These are phyloP conservation scores for Aspergillus eucalypticola DNA, from an alignment of 2,329 filamentous ascomycete species.

Conservation along the genomic window DNA sequence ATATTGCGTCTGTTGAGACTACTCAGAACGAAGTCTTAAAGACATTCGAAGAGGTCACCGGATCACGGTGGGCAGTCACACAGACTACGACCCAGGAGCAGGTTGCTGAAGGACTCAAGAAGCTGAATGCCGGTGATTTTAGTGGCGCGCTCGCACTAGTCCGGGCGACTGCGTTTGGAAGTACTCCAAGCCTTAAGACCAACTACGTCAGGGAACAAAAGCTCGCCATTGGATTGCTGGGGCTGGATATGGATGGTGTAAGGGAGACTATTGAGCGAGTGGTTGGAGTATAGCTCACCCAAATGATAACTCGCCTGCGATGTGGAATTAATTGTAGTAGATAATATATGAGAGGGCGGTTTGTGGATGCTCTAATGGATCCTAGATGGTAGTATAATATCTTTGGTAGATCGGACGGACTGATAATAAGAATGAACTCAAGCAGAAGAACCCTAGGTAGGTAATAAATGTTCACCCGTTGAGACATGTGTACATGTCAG, in stretches of 20 bases:
- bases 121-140: slow-evolving; percentile 26
- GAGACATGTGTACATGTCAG: too few relatives aligned
- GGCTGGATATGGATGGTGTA: slow-evolving; percentile 23
- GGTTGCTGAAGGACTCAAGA: slow-evolving; percentile 19
- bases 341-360: too few relatives aligned
- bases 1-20: slow-evolving; percentile 58
- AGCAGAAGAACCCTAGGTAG: too few relatives aligned
- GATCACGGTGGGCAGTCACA: slow-evolving; percentile 53
- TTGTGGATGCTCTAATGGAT: too few relatives aligned
- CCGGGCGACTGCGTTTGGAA: slow-evolving; percentile 23
- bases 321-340: too few relatives aligned
- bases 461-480: too few relatives aligned
- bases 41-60: slow-evolving; percentile 55
- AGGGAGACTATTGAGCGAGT: slow-evolving; percentile 21
- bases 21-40: slow-evolving; percentile 60
- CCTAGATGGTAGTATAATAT: too few relatives aligned
- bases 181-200: slow-evolving; percentile 19
- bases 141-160: slow-evolving; percentile 26
- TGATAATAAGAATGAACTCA: too few relatives aligned
- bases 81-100: slow-evolving; percentile 33
- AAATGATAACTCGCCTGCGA: too few relatives aligned
- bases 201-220: slow-evolving; percentile 27
- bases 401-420: too few relatives aligned
- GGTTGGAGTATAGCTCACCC: background rate
- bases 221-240: slow-evolving; percentile 26